These are phyloP conservation scores for Abelmoschus esculentus DNA, from an alignment of 345 rosid genomes.

Conservation along the genomic window DNA sequence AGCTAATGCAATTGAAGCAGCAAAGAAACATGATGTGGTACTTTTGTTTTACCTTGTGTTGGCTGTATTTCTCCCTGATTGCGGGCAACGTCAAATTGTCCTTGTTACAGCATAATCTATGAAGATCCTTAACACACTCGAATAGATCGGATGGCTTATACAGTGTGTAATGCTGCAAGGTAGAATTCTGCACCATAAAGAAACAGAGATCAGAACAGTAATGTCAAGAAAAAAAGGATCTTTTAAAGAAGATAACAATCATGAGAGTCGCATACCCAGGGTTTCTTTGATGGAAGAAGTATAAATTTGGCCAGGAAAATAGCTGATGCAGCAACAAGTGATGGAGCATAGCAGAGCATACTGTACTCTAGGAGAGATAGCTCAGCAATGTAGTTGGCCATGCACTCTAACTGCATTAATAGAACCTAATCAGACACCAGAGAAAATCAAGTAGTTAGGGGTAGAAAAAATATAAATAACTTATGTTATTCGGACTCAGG, in stretches of 20 bases:
- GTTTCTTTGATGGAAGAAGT: slow-evolving; percentile 61
- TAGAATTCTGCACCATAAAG: slow-evolving; percentile 45
- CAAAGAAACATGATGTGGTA: neutral
- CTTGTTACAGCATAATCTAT: slow-evolving; percentile 43
- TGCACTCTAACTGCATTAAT: slow-evolving; percentile 65
- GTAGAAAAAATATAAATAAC: neutral
- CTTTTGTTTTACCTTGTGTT: slow-evolving; percentile 54
- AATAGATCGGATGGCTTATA: slow-evolving; percentile 57
- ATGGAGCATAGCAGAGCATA: slow-evolving; percentile 73
- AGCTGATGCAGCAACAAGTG: slow-evolving; percentile 80
- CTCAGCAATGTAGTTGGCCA: slow-evolving; percentile 73
- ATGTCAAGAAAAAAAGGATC: neutral
- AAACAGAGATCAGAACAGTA: neutral
- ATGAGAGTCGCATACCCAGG: slow-evolving; percentile 51
- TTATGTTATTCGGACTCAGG: no score
- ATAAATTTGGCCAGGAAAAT: slow-evolving; percentile 75
- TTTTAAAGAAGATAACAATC: neutral
- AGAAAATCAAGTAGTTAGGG: neutral
- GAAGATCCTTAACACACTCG: slow-evolving; percentile 66
- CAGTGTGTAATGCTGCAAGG: slow-evolving; percentile 79
- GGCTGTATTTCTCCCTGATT: slow-evolving; percentile 80
- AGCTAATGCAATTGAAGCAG: neutral
- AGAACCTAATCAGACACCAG: slow-evolving; percentile 29
- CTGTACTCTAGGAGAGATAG: slow-evolving; percentile 69
- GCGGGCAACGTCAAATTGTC: slow-evolving; percentile 55